Evolutionary conservation across 352 stramenopile genomes (phyloP).

Genomic region (Globisporangium iwayamae): DNA sequence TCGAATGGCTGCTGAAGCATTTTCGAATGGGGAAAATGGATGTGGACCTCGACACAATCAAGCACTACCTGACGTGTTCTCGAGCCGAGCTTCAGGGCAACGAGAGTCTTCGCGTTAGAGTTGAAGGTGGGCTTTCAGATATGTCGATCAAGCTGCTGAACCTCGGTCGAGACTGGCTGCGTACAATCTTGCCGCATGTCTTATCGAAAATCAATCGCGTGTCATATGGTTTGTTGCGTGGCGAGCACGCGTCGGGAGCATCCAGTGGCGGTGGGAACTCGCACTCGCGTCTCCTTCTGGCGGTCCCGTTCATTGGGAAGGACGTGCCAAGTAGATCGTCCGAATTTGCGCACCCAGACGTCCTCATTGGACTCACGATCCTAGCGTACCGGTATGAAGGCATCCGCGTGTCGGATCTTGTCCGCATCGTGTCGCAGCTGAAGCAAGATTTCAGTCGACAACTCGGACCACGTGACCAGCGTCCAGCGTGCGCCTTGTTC

Average conservation of each 20-base stretch:
- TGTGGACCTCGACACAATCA: slow-evolving; percentile 69
- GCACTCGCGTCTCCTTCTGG: slow-evolving; percentile 94
- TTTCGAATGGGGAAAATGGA: slow-evolving; percentile 94
- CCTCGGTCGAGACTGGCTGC: slow-evolving; percentile 95
- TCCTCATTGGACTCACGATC: slow-evolving; percentile 91
- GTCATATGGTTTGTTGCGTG: slow-evolving; percentile 94
- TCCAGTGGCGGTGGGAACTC: slow-evolving; percentile 84
- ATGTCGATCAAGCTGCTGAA: slow-evolving; percentile 98
- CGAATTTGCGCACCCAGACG: slow-evolving; percentile 99
- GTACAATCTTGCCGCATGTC: slow-evolving; percentile 97
- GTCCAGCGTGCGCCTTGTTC: slow-evolving; percentile 75
- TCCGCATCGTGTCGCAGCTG: slow-evolving; percentile 84
- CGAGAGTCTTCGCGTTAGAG: slow-evolving; percentile 71
- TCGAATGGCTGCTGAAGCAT: slow-evolving; percentile 82
- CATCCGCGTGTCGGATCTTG: slow-evolving; percentile 79
- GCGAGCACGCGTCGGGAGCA: slow-evolving; percentile 50
- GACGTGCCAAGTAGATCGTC: slow-evolving; percentile 98
- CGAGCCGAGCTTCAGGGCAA: slow-evolving; percentile 62
- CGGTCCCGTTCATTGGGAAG: slow-evolving; percentile 99
- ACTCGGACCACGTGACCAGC: slow-evolving; percentile 75
- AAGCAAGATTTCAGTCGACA: slow-evolving; percentile 88
- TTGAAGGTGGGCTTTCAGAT: slow-evolving; percentile 70
- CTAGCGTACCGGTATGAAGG: slow-evolving; percentile 90
- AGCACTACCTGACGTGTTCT: slow-evolving; percentile 66
- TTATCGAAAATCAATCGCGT: slow-evolving; percentile 99